Conservation (phyloP, 495 filamentous ascomycete species). For the Talaromyces ruber region DNA sequence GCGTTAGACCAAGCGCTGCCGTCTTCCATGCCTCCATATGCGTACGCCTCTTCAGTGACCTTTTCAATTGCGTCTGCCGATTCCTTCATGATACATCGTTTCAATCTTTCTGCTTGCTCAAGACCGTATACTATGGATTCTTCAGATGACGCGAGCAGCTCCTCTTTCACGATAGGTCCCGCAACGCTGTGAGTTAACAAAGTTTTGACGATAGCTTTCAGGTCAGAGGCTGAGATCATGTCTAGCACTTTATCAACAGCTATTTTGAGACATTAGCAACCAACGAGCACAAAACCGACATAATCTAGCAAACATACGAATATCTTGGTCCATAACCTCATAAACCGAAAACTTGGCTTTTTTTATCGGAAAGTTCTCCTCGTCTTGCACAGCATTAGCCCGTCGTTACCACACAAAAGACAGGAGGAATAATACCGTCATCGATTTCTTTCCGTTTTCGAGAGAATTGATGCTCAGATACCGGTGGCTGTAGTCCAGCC, state of each 20-base stretch:
- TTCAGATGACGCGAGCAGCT: neutral
- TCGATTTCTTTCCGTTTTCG: too few species aligned
- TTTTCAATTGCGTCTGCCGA: neutral
- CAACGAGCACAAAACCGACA: neutral
- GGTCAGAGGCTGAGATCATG: neutral
- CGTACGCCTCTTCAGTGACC: neutral
- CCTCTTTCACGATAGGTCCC: neutral
- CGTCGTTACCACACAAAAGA: too few species aligned
- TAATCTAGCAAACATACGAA: neutral
- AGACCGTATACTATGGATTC: neutral
- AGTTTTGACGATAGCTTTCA: neutral
- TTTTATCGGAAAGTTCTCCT: neutral
- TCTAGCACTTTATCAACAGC: neutral
- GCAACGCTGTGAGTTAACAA: neutral
- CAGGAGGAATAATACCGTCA: too few species aligned
- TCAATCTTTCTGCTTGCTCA: neutral
- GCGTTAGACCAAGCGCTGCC: neutral
- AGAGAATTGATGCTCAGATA: too few species aligned
- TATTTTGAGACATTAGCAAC: neutral
- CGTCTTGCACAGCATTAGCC: neutral
- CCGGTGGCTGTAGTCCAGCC: neutral
- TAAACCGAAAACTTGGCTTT: neutral
- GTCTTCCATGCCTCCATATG: neutral
- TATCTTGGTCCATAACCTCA: neutral
- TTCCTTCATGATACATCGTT: too few species aligned